Evolutionary conservation across 2,329 filamentous ascomycete species (phyloP), one percentile per base, ranked within the genome.

Genomic region (Penicillium hordei): DNA sequence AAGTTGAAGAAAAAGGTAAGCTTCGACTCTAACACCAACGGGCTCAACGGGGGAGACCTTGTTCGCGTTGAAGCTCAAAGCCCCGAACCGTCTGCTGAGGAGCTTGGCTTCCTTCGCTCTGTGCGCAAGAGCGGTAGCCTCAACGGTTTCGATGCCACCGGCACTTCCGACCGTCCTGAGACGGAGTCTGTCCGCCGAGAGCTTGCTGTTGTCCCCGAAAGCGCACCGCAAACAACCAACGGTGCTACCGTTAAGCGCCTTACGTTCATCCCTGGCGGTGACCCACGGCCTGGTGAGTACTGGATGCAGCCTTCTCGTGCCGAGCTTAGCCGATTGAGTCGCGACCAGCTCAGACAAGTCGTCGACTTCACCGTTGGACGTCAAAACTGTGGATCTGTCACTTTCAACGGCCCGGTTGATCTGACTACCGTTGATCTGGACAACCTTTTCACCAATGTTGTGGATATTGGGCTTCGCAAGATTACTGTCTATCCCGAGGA

Each of bases 401-500:
- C 84, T 25, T 99, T 99, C 77, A 86, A 89, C 71, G 81, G 87
- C 6, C 85, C 88, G 1, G 91, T 96, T 34, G 93, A 99, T 74
- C 82, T 99, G 25, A 93, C 85, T 59, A 84, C 81, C 50, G 84
- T 95, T 57, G 85, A 93, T 52, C 76, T 96, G 2, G 90, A 96
- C 63, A 84, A 90, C n/a, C 83, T 99, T 25, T 89, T 85, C 50
- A 89, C 84, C 48, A 84, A 82, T 27, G 88, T 97, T 66, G 89
- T 97, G 36, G 81, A 87, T 52, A 85, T 97, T 48, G 83, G 85
- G 43, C 83, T 88, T 49, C 89, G 94, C 36, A 89, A 88, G 9
- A 91, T 91, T 25, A 96, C 93, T 0, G 94, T 97, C 8, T 99
- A 99, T 70, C 88, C 81, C 5, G 83, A 89, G 44, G 81, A 86